Evolutionary conservation across 148 eudicot species (phyloP).

Genomic region (Rhododendron vialii): DNA sequence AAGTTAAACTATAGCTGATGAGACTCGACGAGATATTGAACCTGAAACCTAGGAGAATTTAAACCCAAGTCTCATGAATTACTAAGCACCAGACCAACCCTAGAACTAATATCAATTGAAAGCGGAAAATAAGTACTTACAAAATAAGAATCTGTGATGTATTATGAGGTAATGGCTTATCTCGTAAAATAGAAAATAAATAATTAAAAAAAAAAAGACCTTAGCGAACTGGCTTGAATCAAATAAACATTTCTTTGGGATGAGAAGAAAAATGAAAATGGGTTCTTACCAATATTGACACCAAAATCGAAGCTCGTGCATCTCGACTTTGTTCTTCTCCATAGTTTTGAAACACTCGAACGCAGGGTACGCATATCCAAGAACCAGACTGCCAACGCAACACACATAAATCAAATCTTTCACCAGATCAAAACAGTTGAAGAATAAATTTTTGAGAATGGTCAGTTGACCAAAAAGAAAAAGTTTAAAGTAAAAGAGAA

Average conservation of each 20-base stretch:
- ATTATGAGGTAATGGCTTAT: too few relatives aligned
- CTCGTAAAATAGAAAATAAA: too few relatives aligned
- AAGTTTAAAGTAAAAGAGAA: not conserved
- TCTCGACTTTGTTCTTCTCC: conserved; percentile 67
- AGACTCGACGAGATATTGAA: too few relatives aligned
- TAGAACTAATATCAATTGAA: not conserved
- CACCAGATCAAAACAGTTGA: not conserved
- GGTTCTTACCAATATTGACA: conserved; percentile 86
- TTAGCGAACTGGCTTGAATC: not conserved
- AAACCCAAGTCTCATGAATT: not conserved
- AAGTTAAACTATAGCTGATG: not conserved
- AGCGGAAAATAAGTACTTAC: too few relatives aligned
- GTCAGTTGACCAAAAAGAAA: not conserved
- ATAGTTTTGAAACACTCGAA: conserved; percentile 87
- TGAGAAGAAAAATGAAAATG: not conserved
- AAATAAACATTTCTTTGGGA: not conserved
- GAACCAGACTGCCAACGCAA: conserved; percentile 46
- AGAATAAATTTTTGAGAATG: not conserved
- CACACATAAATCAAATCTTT: not conserved
- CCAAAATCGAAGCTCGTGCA: conserved; percentile 88
- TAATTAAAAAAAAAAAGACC: too few relatives aligned
- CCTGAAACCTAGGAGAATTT: not conserved
- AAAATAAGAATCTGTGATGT: too few relatives aligned
- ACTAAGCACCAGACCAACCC: not conserved
- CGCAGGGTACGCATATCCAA: conserved; percentile 93